Evolutionary conservation across 257 asterid genomes (phyloP), one percentile per base, ranked within the genome.

Genomic region (Lantana camara): DNA sequence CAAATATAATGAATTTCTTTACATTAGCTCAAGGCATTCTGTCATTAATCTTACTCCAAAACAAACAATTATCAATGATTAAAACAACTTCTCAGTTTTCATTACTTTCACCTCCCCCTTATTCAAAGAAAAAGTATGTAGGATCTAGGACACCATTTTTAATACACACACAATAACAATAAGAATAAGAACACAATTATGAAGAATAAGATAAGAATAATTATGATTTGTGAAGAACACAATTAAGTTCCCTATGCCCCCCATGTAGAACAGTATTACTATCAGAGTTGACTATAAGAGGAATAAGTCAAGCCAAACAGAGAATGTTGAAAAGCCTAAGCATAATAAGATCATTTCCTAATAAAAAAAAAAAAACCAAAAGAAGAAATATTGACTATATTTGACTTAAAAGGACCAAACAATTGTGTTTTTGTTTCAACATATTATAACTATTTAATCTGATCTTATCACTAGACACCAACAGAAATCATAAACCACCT

Each of bases 401-500:
- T 10, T 6, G 13, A 15, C n/a, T n/a, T 19, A 11, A 8, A 20
- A 29, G 23, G 14, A 2, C 3, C 38, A 24, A 44, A 4, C 13
- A 14, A 30, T 1, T 16, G 4, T n/a, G n/a, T 32, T 5, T 10
- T 52, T 15, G n/a, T 41, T 38, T 59, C 37, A 40, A n/a, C 51
- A 59, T 38, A 59, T 13, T 10, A 4, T 17, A 9, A 5, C 16
- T 23, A 14, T 17, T 52, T 7, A 53, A n/a, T 20, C 29, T 15
- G 24, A 35, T n/a, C n/a, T 13, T 9, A 30, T 35, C 1, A 4
- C n/a, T n/a, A 19, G 9, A 21, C 1, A 48, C 16, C 0, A 20
- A n/a, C 14, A 44, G 16, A 0, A 49, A 24, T 5, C n/a, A 15
- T 23, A 5, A 52, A 52, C 22, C 7, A 85, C 94, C 94, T 83